Evolutionary conservation across 2,329 filamentous ascomycete species (phyloP).

Genomic region (Neofusicoccum kwambonambiense): DNA sequence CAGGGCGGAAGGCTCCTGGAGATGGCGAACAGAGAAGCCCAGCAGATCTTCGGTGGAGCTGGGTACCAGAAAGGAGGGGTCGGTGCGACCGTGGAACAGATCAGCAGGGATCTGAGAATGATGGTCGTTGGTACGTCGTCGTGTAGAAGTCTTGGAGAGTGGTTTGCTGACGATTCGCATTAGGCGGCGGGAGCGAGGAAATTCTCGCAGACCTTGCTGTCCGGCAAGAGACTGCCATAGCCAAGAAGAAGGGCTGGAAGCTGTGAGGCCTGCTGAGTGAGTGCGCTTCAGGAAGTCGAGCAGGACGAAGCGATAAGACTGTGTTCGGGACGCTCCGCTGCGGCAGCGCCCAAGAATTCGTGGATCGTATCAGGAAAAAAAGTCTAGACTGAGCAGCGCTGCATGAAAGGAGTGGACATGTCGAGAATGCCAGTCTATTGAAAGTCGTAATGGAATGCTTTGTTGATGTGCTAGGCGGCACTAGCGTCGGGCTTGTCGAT

Average conservation of each 20-base stretch:
- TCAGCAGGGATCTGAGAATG: conserved; percentile 53
- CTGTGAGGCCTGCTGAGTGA: conserved; percentile 25
- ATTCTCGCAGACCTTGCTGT: conserved; percentile 54
- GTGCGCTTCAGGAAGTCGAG: no score
- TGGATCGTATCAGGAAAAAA: no score
- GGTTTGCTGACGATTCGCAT: background rate
- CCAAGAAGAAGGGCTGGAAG: conserved; percentile 46
- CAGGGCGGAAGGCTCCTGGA: conserved; percentile 52
- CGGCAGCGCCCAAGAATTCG: no score
- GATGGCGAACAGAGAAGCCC: conserved; percentile 52
- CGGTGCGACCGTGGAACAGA: conserved; percentile 53
- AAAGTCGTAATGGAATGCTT: background rate
- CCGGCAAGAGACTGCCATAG: conserved; percentile 46
- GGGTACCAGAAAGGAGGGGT: conserved; percentile 52
- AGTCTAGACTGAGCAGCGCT: no score
- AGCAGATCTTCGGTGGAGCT: conserved; percentile 55
- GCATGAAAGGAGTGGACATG: background rate
- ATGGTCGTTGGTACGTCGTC: conserved; percentile 38
- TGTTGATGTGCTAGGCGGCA: background rate
- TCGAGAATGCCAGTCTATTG: background rate
- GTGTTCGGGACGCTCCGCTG: no score
- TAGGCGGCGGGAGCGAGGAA: conserved; percentile 53
- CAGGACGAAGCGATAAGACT: background rate
- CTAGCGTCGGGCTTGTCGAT: conserved; percentile 19
- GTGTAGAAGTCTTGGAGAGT: background rate